phyloP scores from a whole-genome alignment of 2,329 filamentous ascomycete species.

The Fusarium sp. region DNA sequence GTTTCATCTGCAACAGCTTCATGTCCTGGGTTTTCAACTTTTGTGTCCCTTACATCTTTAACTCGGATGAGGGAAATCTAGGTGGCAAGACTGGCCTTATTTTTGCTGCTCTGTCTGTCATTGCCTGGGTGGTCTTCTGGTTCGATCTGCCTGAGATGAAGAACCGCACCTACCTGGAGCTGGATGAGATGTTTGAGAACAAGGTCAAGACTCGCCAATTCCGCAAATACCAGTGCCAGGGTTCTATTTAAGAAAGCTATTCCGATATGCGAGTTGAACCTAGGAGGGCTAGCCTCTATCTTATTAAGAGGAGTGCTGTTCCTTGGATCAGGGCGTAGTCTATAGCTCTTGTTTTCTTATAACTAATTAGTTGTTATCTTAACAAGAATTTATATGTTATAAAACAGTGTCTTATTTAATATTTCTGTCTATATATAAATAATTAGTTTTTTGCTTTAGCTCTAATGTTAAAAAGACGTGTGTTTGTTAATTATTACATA shows the following conservation, averaged over 20 bases:
- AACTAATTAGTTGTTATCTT: rapidly evolving
- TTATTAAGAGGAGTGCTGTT: neutral
- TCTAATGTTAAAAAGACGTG: rapidly evolving
- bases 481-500: too few relatives aligned
- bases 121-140: neutral
- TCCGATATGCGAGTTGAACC: rapidly evolving
- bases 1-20: neutral
- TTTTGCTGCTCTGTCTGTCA: conserved; percentile 1
- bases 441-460: too few relatives aligned
- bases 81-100: conserved; percentile 9
- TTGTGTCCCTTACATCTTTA: conserved; percentile 3
- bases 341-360: neutral
- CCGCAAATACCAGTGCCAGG: neutral
- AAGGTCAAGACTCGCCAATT: conserved; percentile 6
- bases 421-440: neutral
- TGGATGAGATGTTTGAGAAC: conserved; percentile 11
- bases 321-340: rapidly evolving
- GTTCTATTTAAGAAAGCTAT: neutral
- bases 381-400: neutral
- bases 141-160: conserved; percentile 5
- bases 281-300: too few relatives aligned
- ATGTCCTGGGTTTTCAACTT: neutral
- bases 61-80: conserved; percentile 9
- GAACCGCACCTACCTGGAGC: neutral
- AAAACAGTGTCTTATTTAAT: neutral